Conservation (phyloP, 805 yeast genomes). For the Kluyveromyces starmeri region DNA sequence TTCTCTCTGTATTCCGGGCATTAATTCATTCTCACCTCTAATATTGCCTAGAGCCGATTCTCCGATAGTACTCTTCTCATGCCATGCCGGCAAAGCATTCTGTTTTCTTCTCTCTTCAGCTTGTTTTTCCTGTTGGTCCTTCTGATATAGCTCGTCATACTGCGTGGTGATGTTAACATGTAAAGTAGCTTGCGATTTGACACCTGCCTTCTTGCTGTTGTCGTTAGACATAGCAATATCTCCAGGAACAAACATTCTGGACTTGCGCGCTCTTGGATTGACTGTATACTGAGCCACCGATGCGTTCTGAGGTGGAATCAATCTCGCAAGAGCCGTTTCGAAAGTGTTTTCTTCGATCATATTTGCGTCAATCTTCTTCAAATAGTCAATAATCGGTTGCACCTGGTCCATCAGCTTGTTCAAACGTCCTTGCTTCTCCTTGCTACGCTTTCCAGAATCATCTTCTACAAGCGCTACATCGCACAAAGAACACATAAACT, state of each 20-base stretch:
- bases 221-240: constrained; percentile 31
- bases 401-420: constrained; percentile 82
- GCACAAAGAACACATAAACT: constrained; percentile 80
- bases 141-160: constrained; percentile 66
- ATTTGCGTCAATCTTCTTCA: constrained; percentile 75
- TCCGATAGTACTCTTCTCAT: constrained; percentile 83
- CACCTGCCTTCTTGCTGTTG: constrained; percentile 42
- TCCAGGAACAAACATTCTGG: constrained; percentile 36
- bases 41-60: constrained; percentile 46
- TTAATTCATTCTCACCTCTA: constrained; percentile 41
- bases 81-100: constrained; percentile 97
- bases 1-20: constrained; percentile 9
- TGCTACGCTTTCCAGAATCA: constrained; percentile 75
- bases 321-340: constrained; percentile 70
- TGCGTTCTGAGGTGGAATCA: constrained; percentile 75
- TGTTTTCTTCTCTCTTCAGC: constrained; percentile 70
- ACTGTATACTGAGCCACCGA: constrained; percentile 64
- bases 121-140: constrained; percentile 57
- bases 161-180: constrained; percentile 84
- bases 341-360: constrained; percentile 82
- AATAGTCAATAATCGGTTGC: constrained; percentile 74
- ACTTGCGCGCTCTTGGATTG: constrained; percentile 36
- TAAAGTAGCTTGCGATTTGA: constrained; percentile 72
- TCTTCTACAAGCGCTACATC: constrained; percentile 74
- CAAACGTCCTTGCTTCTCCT: constrained; percentile 69